These are phyloP conservation scores for Mycena capillaripes DNA, from an alignment of 768 basidiomycete species.

Conservation along the genomic window DNA sequence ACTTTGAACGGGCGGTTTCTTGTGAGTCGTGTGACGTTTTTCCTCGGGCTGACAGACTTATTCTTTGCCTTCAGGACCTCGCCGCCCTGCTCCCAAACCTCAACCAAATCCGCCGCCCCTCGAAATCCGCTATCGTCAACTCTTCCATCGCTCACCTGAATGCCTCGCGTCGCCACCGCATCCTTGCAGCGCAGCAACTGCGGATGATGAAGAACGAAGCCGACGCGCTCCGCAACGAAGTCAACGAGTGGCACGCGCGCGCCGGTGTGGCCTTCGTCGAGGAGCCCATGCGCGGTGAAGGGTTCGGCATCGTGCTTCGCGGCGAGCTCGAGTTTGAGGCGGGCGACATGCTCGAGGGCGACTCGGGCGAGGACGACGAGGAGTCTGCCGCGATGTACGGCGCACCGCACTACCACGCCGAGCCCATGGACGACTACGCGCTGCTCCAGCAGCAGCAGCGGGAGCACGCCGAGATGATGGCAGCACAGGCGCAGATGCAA, in stretches of 20 bases:
- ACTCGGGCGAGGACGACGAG: slow-evolving; percentile 69
- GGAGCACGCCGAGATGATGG: slow-evolving; percentile 19
- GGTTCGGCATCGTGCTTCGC: slow-evolving; percentile 76
- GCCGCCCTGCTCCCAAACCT: slow-evolving; percentile 93
- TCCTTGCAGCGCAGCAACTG: slow-evolving; percentile 86
- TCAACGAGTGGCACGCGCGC: slow-evolving; percentile 94
- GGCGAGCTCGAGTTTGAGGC: slow-evolving; percentile 80
- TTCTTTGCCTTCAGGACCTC: slow-evolving; percentile 72
- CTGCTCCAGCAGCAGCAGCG: slow-evolving; percentile 28
- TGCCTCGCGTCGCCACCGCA: slow-evolving; percentile 84
- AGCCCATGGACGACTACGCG: slow-evolving; percentile 28
- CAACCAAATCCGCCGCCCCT: slow-evolving; percentile 91
- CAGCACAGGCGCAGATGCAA: not conserved
- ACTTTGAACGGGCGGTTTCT: slow-evolving; percentile 81
- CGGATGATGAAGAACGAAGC: slow-evolving; percentile 84
- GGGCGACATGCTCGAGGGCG: slow-evolving; percentile 51
- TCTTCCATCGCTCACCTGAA: slow-evolving; percentile 93
- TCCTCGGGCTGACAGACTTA: not conserved
- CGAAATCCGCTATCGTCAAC: slow-evolving; percentile 97
- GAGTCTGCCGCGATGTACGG: slow-evolving; percentile 48
- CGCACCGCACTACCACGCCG: not conserved
- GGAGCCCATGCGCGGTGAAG: slow-evolving; percentile 80
- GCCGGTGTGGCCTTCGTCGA: slow-evolving; percentile 79
- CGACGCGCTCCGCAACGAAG: slow-evolving; percentile 88
- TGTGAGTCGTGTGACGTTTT: slow-evolving; percentile 8